Percentiles rank a stretch among this genome's conserved stretches.
phyloP scores from a whole-genome alignment of 2,329 filamentous ascomycete genomes.

The Fusarium proliferatum region DNA sequence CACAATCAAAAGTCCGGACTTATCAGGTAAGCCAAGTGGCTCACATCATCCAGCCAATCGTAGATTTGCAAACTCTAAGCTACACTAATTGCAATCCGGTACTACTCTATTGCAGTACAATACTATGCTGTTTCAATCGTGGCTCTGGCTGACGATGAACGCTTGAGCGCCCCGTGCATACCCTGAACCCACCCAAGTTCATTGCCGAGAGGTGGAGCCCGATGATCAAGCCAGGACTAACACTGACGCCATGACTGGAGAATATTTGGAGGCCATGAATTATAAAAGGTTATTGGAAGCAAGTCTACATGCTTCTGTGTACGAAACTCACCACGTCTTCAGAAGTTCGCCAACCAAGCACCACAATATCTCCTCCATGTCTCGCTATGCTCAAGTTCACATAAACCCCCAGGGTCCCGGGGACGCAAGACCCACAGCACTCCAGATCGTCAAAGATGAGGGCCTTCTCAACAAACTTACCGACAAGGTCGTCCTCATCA shows the following conservation, averaged over 20 bases:
- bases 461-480: not conserved
- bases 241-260: not conserved
- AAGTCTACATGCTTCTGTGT: rapidly evolving
- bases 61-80: rapidly evolving
- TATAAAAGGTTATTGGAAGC: not conserved
- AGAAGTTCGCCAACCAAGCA: rapidly evolving
- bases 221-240: not conserved
- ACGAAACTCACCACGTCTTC: rapidly evolving
- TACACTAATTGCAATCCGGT: rapidly evolving
- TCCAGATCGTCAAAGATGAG: slow-evolving; percentile 18
- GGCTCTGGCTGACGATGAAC: not conserved
- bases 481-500: not conserved
- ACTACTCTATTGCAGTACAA: rapidly evolving
- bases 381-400: slow-evolving; percentile 5
- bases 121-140: not conserved
- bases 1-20: rapidly evolving
- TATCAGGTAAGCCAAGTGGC: not conserved
- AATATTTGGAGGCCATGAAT: rapidly evolving
- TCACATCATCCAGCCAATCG: not conserved
- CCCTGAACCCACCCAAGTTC: not conserved
- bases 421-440: slow-evolving; percentile 27
- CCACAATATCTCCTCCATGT: not conserved
- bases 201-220: not conserved
- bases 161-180: not conserved
- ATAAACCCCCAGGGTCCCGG: slow-evolving; percentile 13